phyloP scores from a whole-genome alignment of 768 basidiomycete genomes.

The Leccinum longicurvipes region DNA sequence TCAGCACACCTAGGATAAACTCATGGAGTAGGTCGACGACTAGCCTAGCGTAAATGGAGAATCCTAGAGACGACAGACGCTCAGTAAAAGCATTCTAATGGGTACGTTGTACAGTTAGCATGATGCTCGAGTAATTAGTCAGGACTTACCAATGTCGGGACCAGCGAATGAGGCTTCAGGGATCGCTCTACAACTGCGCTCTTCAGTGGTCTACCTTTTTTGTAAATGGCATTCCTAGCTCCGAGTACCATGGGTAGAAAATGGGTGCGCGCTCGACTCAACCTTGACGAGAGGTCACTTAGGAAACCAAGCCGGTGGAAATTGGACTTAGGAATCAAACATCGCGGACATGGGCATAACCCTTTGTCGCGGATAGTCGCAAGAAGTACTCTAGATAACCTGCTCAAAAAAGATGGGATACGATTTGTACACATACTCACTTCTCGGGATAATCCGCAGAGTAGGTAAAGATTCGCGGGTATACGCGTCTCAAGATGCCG shows the following conservation, averaged over 20 bases:
- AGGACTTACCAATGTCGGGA: background rate
- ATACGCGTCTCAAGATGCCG: background rate
- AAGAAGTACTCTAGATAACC: background rate
- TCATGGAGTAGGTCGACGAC: background rate
- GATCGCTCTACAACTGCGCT: background rate
- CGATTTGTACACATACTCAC: background rate
- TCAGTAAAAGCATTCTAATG: background rate
- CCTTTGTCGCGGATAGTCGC: background rate
- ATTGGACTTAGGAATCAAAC: background rate
- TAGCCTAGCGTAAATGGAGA: background rate
- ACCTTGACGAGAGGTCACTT: background rate
- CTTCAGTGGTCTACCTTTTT: background rate
- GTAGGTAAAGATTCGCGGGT: background rate
- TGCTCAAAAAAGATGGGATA: background rate
- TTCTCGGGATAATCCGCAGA: background rate
- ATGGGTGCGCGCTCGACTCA: background rate
- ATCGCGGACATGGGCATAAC: background rate
- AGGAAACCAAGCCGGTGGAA: background rate
- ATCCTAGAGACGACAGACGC: background rate
- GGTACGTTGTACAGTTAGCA: background rate
- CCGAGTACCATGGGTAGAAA: background rate
- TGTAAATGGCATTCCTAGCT: background rate
- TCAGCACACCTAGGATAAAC: background rate
- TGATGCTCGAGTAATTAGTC: background rate
- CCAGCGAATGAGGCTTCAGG: background rate